These are phyloP conservation scores for Buddleja alternifolia DNA, from an alignment of 257 asterid genomes.

Conservation along the genomic window DNA sequence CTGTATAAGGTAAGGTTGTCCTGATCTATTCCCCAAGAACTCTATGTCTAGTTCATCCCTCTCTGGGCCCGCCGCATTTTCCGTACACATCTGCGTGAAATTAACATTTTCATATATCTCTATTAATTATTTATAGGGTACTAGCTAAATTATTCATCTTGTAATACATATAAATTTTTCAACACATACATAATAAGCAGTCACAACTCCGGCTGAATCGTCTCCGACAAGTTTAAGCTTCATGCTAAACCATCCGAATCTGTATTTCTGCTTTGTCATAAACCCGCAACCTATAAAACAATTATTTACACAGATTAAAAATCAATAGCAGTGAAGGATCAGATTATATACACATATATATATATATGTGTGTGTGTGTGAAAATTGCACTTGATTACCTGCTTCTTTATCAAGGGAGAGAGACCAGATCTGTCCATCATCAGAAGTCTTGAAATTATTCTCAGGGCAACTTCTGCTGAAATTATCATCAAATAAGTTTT, in stretches of 20 bases:
- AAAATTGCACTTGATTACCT: too few species aligned
- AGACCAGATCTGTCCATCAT: slow-evolving; percentile 90
- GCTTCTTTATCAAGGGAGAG: slow-evolving; percentile 72
- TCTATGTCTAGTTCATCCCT: slow-evolving; percentile 95
- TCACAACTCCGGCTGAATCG: slow-evolving; percentile 96
- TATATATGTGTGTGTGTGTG: too few species aligned
- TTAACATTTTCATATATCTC: not conserved
- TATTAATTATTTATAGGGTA: not conserved
- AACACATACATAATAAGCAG: slow-evolving; percentile 97
- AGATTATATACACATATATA: too few species aligned
- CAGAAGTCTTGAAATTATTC: slow-evolving; percentile 78
- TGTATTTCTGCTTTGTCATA: slow-evolving; percentile 70
- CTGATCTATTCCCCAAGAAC: slow-evolving; percentile 93
- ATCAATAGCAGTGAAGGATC: too few species aligned
- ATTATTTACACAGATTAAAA: too few species aligned
- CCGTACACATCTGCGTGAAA: slow-evolving; percentile 77
- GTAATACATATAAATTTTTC: too few species aligned
- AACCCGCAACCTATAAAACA: slow-evolving; percentile 77
- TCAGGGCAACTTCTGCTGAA: slow-evolving; percentile 85
- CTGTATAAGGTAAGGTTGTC: slow-evolving; percentile 84
- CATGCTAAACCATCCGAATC: slow-evolving; percentile 99
- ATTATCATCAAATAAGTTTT: slow-evolving; percentile 53
- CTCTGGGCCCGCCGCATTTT: slow-evolving; percentile 70
- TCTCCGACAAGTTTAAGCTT: slow-evolving; percentile 81
- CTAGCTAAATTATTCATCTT: not conserved